These are phyloP conservation scores for Pisolithus albus DNA, from an alignment of 768 basidiomycete species.

Conservation along the genomic window DNA sequence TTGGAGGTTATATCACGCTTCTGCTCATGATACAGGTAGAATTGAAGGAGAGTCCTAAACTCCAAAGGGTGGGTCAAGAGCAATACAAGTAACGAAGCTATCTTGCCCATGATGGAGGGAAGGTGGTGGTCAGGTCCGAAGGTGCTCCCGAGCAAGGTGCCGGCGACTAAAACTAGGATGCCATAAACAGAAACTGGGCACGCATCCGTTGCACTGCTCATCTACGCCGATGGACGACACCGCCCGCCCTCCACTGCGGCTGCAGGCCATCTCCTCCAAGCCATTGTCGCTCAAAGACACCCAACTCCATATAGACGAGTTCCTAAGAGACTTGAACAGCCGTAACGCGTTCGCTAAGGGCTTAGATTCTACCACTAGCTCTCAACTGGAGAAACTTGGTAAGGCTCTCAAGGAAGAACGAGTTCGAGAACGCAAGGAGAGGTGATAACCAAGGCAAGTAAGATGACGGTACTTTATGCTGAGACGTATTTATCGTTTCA, in stretches of 20 bases:
- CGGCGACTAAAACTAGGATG: neutral
- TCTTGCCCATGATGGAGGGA: conserved; percentile 40
- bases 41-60: conserved; percentile 77
- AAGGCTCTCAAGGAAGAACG: conserved; percentile 47
- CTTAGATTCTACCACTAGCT: conserved; percentile 48
- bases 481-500: no score
- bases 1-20: conserved; percentile 76
- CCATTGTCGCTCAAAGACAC: conserved; percentile 36
- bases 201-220: neutral
- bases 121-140: neutral
- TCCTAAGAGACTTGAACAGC: conserved; percentile 43
- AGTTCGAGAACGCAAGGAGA: conserved; percentile 11
- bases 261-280: conserved; percentile 32
- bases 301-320: conserved; percentile 36
- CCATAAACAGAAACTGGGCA: neutral
- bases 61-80: conserved; percentile 77
- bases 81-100: conserved; percentile 53
- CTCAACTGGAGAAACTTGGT: conserved; percentile 52
- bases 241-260: conserved; percentile 42
- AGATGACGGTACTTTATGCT: neutral
- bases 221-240: conserved; percentile 37
- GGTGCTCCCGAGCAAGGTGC: neutral
- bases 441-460: neutral
- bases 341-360: conserved; percentile 43
- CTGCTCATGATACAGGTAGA: conserved; percentile 72